These are phyloP conservation scores for Wallacemonas sp. DNA, from an alignment of 208 protist genomes.

Conservation along the genomic window DNA sequence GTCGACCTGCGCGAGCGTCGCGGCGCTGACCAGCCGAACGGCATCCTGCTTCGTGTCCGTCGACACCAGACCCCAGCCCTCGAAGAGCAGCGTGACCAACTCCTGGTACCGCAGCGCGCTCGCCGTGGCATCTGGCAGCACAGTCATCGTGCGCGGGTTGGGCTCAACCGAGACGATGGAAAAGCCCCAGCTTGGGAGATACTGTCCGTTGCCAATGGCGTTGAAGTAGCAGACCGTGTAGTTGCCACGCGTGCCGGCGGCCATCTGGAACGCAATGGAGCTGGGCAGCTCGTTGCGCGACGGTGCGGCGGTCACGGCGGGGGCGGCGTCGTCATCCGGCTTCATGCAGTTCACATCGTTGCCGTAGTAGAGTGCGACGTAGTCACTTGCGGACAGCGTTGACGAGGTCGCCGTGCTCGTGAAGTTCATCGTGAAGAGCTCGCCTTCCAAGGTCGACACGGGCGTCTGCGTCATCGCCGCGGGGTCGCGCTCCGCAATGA, in stretches of 20 bases:
- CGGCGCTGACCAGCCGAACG: constrained; percentile 26
- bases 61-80: constrained; percentile 70
- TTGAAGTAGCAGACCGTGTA: constrained; percentile 77
- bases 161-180: constrained; percentile 37
- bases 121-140: constrained; percentile 25
- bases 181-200: constrained; percentile 80
- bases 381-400: constrained; percentile 47
- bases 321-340: constrained; percentile 28
- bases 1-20: constrained; percentile 60
- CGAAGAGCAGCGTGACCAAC: constrained; percentile 70
- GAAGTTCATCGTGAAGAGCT: constrained; percentile 88
- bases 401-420: constrained; percentile 9
- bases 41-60: constrained; percentile 32
- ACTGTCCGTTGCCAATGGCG: constrained; percentile 33
- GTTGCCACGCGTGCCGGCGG: constrained; percentile 56
- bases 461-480: constrained; percentile 49
- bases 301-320: constrained; percentile 44
- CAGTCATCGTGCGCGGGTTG: constrained; percentile 57
- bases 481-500: constrained; percentile 62
- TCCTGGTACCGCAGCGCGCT: constrained; percentile 26
- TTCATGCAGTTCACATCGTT: constrained; percentile 46
- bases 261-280: constrained; percentile 70
- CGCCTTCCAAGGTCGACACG: constrained; percentile 56
- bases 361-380: constrained; percentile 65
- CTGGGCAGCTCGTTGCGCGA: constrained; percentile 60